These are phyloP conservation scores for Xylaria longipes DNA, from an alignment of 495 filamentous ascomycete genomes.

Conservation along the genomic window DNA sequence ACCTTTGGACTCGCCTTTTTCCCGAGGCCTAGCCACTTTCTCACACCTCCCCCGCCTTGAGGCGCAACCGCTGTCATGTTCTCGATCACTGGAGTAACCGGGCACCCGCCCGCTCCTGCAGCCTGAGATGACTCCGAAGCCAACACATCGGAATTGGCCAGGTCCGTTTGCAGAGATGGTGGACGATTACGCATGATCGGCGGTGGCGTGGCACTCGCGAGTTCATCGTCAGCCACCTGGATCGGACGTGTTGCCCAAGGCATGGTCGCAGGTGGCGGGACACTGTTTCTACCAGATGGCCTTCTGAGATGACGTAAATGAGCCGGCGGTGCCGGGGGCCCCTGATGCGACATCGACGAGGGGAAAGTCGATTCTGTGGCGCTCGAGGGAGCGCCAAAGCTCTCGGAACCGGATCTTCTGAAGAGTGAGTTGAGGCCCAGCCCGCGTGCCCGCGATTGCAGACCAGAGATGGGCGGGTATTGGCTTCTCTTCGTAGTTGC, in stretches of 20 bases:
- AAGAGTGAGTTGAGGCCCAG: constrained; percentile 46
- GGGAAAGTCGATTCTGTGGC: constrained; percentile 46
- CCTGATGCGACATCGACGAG: constrained; percentile 16
- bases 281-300: constrained; percentile 33
- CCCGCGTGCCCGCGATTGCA: constrained; percentile 43
- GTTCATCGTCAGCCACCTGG: constrained; percentile 35
- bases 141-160: constrained; percentile 28
- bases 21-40: constrained; percentile 50
- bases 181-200: constrained; percentile 52
- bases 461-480: constrained; percentile 54
- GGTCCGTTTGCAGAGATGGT: constrained; percentile 27
- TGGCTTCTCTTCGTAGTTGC: constrained; percentile 45
- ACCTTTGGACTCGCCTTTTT: constrained; percentile 44
- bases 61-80: constrained; percentile 20
- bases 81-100: constrained; percentile 22
- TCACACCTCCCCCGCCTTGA: constrained; percentile 35
- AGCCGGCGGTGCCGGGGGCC: constrained; percentile 10
- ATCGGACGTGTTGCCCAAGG: constrained; percentile 32
- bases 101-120: constrained; percentile 20
- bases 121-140: background rate
- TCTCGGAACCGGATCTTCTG: constrained; percentile 42
- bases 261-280: constrained; percentile 35
- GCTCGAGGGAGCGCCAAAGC: constrained; percentile 36
- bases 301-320: constrained; percentile 27
- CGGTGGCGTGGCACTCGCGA: constrained; percentile 51